Percentiles rank a stretch among this genome's conserved stretches.
Conservation (phyloP, 139 green algal genomes). For the Deuterostichococcus epilithicus region DNA sequence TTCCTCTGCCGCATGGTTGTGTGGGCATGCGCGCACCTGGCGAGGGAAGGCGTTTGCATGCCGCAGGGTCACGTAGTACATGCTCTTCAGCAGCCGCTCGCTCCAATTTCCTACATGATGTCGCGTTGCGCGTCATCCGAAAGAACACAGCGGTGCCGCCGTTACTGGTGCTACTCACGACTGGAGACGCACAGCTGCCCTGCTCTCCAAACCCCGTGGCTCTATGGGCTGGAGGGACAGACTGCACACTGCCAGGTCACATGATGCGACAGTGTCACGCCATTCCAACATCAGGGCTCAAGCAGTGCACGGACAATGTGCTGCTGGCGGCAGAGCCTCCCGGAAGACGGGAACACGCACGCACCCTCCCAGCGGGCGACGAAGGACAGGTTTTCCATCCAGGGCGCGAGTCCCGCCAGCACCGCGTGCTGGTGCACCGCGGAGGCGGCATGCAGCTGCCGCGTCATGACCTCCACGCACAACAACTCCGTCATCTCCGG, state of each 20-base stretch:
- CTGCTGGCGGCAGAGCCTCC: conserved; percentile 40
- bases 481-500: conserved; percentile 72
- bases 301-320: too few species aligned
- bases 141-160: too few species aligned
- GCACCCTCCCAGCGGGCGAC: conserved; percentile 69
- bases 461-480: conserved; percentile 76
- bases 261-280: too few species aligned
- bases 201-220: too few species aligned
- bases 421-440: conserved; percentile 41
- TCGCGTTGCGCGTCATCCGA: too few species aligned
- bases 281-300: too few species aligned
- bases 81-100: conserved; percentile 75
- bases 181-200: too few species aligned
- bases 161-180: too few species aligned
- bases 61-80: conserved; percentile 78
- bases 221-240: too few species aligned
- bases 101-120: conserved; percentile 37
- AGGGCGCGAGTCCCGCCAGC: conserved; percentile 79
- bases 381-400: conserved; percentile 85
- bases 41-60: conserved; percentile 54
- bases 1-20: too few species aligned
- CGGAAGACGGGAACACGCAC: background rate
- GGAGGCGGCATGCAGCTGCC: conserved; percentile 39
- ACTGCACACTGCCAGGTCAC: too few species aligned
- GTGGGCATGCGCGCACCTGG: conserved; percentile 1